Conservation (phyloP, 179 eudicot genomes). For the Gypsophila paniculata region DNA sequence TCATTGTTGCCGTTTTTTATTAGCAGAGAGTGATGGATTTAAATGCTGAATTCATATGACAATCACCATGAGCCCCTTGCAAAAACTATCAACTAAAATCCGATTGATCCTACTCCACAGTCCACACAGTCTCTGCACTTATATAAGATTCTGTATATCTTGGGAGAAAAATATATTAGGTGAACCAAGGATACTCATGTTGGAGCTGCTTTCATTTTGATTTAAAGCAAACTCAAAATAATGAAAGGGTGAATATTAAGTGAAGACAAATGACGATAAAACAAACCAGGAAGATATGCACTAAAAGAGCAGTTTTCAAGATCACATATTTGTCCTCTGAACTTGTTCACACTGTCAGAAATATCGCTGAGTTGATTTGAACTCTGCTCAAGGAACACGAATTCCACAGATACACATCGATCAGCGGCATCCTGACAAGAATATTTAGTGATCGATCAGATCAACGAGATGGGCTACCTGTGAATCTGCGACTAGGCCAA, state of each 20-base stretch:
- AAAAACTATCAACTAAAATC: no score
- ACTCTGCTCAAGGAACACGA: constrained; percentile 60
- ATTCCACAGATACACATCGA: constrained; percentile 63
- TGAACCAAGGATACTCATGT: neutral
- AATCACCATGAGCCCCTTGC: neutral
- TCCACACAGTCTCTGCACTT: neutral
- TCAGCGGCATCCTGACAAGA: constrained; percentile 69
- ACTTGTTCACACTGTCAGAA: constrained; percentile 44
- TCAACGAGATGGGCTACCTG: neutral
- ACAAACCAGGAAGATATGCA: constrained; percentile 56
- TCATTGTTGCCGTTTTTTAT: no score
- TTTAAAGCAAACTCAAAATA: neutral
- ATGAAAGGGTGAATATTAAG: neutral
- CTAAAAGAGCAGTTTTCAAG: constrained; percentile 78
- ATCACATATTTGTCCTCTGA: constrained; percentile 54
- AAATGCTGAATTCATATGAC: no score
- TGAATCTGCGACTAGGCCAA: neutral
- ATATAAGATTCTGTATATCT: neutral
- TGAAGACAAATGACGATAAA: neutral
- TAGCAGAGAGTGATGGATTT: no score
- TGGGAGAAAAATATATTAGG: neutral
- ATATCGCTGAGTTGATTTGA: constrained; percentile 46
- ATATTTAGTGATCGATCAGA: neutral
- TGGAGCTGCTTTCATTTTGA: constrained; percentile 1
- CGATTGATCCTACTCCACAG: neutral